Evolutionary conservation across 305 asterid species (phyloP).

Genomic region (Plantago coronopus): DNA sequence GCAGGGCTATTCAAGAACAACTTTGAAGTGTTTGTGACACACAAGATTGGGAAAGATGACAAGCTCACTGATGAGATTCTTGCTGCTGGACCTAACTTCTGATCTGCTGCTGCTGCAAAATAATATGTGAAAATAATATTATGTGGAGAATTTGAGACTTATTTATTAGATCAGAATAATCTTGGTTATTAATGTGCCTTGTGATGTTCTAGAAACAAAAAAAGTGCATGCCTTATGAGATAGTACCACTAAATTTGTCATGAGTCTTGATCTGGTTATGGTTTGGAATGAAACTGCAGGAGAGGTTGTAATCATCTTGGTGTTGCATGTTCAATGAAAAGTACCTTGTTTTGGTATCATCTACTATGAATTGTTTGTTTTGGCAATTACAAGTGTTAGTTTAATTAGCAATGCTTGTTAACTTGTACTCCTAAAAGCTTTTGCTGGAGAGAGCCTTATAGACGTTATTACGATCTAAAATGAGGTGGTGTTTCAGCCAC

Average conservation of each 20-base stretch:
- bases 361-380: not conserved
- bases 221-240: no score
- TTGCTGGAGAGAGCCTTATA: no score
- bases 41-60: conserved; percentile 59
- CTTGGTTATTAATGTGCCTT: conserved; percentile 3
- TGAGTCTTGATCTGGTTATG: not conserved
- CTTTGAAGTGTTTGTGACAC: conserved; percentile 49
- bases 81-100: conserved; percentile 53
- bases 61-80: conserved; percentile 51
- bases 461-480: no score
- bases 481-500: no score
- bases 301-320: not conserved
- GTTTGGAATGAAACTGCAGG: not conserved
- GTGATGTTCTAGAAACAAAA: no score
- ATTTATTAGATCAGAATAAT: not conserved
- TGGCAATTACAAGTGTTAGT: no score
- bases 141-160: conserved; percentile 13
- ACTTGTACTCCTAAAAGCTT: no score
- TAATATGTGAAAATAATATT: not conserved
- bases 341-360: not conserved
- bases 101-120: conserved; percentile 24
- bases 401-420: no score
- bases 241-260: not conserved
- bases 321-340: not conserved
- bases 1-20: conserved; percentile 61